Evolutionary conservation across 1,284 basidiomycete genomes (phyloP), one percentile per base, ranked within the genome.

Genomic region (Lignosus rhinocerotis): DNA sequence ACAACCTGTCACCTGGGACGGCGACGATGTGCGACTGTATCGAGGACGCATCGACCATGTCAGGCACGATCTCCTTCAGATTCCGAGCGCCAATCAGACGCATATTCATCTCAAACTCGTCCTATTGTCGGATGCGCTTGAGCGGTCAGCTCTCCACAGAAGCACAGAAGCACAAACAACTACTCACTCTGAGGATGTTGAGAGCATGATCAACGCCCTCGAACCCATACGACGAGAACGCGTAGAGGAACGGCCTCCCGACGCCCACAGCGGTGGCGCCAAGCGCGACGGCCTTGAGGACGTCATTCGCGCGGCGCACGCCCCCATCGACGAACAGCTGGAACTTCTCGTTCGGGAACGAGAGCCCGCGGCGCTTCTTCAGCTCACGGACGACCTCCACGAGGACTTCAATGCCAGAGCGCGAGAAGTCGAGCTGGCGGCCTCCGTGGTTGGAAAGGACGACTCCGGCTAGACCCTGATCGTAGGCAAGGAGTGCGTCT

Each of bases 41-140:
- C 52, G 85, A 86, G 2, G 85, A 82, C 12, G 87, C 86, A 67
- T 97, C 94, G 21, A 98, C 92, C 95, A 97, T 95, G 46, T 86
- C 83, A 0, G 91, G 91, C 0, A 86, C 85, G 55, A 97, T 77
- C 55, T 96, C 92, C 49, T 81, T 81, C 53, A 97, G 73, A 0
- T 83, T 90, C 1, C 83, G 84, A 0, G 94, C 94, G 6, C 95
- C 95, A 30, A 98, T 76, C 6, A 96, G 78, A 19, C 93, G 86
- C 84, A 96, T 83, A 74, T 92, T 93, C 90, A 94, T 96, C 77
- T 94, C 92, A 67, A 98, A 93, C 74, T 98, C 94, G 66, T 95
- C 93, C 90, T 96, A 41, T 2, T 2, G 25, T 25, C 25, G 4
- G 25, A 25, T 25, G 25, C 30, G 38, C 41, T 53, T 39, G 46